Percentiles rank a stretch among this genome's conserved stretches.
These are phyloP conservation scores for Botrytis porri DNA, from an alignment of 2,329 filamentous ascomycete species.

Conservation along the genomic window DNA sequence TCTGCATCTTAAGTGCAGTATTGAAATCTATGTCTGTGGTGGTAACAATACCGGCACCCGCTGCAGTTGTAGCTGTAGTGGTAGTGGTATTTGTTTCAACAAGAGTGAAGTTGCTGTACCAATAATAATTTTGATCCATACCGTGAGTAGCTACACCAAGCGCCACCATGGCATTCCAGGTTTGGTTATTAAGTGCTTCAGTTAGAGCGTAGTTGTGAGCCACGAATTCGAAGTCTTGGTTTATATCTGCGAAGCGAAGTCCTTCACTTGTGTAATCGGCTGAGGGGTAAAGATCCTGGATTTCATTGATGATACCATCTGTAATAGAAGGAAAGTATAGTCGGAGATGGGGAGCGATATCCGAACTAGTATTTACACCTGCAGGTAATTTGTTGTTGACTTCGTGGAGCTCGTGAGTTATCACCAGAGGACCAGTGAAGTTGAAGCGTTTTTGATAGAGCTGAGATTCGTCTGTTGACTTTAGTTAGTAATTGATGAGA, in stretches of 20 bases:
- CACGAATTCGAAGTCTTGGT: constrained; percentile 40
- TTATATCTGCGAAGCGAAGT: constrained; percentile 40
- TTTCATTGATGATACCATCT: constrained; percentile 37
- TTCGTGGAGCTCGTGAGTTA: constrained; percentile 41
- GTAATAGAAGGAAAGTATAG: constrained; percentile 40
- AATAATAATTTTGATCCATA: constrained; percentile 41
- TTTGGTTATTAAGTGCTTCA: constrained; percentile 39
- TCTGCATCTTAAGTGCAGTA: constrained; percentile 39
- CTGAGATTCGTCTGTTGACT: constrained; percentile 37
- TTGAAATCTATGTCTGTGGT: constrained; percentile 31
- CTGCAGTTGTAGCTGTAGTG: constrained; percentile 19
- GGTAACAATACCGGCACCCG: constrained; percentile 27
- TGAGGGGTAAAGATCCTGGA: constrained; percentile 38
- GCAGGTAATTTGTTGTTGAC: constrained; percentile 36
- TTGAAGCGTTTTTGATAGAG: constrained; percentile 41
- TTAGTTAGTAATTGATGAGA: neutral
- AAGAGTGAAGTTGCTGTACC: constrained; percentile 35
- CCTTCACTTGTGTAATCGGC: constrained; percentile 39
- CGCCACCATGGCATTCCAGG: constrained; percentile 40
- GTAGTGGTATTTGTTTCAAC: constrained; percentile 23
- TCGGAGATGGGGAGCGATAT: constrained; percentile 37
- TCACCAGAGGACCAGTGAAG: constrained; percentile 39
- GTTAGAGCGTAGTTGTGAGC: constrained; percentile 40
- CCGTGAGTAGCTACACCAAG: constrained; percentile 39
- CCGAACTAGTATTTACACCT: constrained; percentile 38